A percentile compares a stretch with the other conserved stretches of the same genome.
Evolutionary conservation across 345 rosid species (phyloP).

Genomic region (Euphorbia lathyris): DNA sequence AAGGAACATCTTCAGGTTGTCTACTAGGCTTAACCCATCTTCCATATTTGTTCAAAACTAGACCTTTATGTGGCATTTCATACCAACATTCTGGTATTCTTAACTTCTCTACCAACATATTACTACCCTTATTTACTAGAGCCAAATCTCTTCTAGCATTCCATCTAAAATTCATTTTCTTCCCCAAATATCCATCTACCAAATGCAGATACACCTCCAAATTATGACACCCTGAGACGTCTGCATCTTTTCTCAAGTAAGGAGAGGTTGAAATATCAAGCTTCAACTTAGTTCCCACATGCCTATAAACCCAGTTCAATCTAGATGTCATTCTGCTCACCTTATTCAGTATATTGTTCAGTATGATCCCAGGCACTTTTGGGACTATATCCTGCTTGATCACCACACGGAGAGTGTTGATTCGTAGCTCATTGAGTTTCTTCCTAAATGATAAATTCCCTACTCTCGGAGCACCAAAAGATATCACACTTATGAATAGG

Average conservation of each 20-base stretch:
- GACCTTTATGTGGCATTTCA: slow-evolving; percentile 30
- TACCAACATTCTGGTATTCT: slow-evolving; percentile 60
- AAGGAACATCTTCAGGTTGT: slow-evolving; percentile 65
- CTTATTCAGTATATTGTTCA: slow-evolving; percentile 46
- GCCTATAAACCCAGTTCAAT: slow-evolving; percentile 55
- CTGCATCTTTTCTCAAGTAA: slow-evolving; percentile 40
- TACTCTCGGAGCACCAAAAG: slow-evolving; percentile 66
- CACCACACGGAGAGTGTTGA: slow-evolving; percentile 51
- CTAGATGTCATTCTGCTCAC: slow-evolving; percentile 33
- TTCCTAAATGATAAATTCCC: slow-evolving; percentile 62
- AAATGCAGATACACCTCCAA: slow-evolving; percentile 60
- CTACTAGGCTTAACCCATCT: slow-evolving; percentile 75
- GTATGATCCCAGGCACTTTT: slow-evolving; percentile 49
- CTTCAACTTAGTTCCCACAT: slow-evolving; percentile 54
- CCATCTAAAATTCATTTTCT: slow-evolving; percentile 40
- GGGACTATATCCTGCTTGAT: slow-evolving; percentile 61
- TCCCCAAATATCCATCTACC: slow-evolving; percentile 48
- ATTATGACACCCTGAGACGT: slow-evolving; percentile 44
- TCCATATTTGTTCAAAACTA: slow-evolving; percentile 47
- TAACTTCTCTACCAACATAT: slow-evolving; percentile 50
- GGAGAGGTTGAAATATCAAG: slow-evolving; percentile 45
- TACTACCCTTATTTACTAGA: slow-evolving; percentile 51
- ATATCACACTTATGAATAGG: slow-evolving; percentile 43
- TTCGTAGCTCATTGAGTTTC: slow-evolving; percentile 37
- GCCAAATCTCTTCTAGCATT: slow-evolving; percentile 60